Conservation (phyloP, 768 basidiomycete genomes). For the Nidularia sp. region DNA sequence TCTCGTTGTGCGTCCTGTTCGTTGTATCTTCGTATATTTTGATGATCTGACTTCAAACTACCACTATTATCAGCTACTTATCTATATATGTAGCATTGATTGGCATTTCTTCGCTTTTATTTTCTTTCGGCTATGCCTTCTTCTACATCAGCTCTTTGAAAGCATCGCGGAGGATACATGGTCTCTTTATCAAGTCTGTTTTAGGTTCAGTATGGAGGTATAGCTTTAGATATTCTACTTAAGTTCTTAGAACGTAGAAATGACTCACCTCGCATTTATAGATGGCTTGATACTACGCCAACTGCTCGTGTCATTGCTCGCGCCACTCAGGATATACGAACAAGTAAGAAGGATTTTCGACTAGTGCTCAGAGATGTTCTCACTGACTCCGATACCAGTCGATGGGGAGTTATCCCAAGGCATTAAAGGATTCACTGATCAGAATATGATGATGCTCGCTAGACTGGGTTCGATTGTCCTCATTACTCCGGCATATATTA, state of each 20-base stretch:
- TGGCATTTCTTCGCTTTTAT: slow-evolving; percentile 17
- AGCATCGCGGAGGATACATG: slow-evolving; percentile 51
- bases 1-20: not conserved
- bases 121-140: slow-evolving; percentile 26
- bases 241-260: not conserved
- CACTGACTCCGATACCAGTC: slow-evolving; percentile 21
- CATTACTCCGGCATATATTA: slow-evolving; percentile 31
- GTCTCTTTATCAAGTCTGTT: slow-evolving; percentile 42
- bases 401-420: slow-evolving; percentile 31
- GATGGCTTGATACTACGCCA: slow-evolving; percentile 36
- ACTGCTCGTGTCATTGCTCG: slow-evolving; percentile 50
- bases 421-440: slow-evolving; percentile 16
- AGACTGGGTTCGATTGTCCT: slow-evolving; percentile 32
- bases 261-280: slow-evolving; percentile 6
- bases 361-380: not conserved
- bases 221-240: slow-evolving; percentile 1
- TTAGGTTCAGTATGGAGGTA: slow-evolving; percentile 58
- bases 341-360: slow-evolving; percentile 1
- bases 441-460: slow-evolving; percentile 23
- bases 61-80: not conserved
- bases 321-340: slow-evolving; percentile 54
- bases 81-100: slow-evolving; percentile 3
- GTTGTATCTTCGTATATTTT: not conserved
- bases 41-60: not conserved
- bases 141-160: slow-evolving; percentile 44